Conservation (phyloP, 495 filamentous ascomycete species). For the Parachaetomium inaequale region DNA sequence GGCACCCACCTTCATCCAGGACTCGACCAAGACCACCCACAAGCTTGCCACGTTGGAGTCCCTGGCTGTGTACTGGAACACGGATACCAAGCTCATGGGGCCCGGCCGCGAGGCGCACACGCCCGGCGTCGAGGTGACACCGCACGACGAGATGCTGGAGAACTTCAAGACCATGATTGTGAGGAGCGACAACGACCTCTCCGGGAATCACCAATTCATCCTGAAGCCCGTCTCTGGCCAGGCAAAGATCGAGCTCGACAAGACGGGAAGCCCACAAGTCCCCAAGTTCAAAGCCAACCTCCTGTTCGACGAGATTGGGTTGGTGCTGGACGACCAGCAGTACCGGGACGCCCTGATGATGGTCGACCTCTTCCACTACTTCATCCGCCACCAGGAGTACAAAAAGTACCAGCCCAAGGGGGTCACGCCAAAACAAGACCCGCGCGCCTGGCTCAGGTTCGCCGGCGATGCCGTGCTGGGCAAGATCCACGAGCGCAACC, state of each 20-base stretch:
- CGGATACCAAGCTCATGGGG: slow-evolving; percentile 77
- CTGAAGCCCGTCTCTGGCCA: slow-evolving; percentile 91
- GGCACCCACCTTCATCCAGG: slow-evolving; percentile 91
- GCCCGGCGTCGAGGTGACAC: slow-evolving; percentile 41
- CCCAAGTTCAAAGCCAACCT: slow-evolving; percentile 88
- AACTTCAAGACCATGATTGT: slow-evolving; percentile 75
- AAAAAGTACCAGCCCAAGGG: slow-evolving; percentile 87
- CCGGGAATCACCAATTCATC: slow-evolving; percentile 78
- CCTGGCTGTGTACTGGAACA: slow-evolving; percentile 95
- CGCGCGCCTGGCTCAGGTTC: slow-evolving; percentile 85
- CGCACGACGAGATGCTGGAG: slow-evolving; percentile 69
- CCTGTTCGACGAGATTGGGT: slow-evolving; percentile 91
- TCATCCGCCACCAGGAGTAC: slow-evolving; percentile 95
- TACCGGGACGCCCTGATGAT: slow-evolving; percentile 97
- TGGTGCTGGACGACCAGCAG: slow-evolving; percentile 92
- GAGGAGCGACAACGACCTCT: slow-evolving; percentile 51
- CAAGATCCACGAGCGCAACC: slow-evolving; percentile 90
- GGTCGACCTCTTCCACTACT: slow-evolving; percentile 96
- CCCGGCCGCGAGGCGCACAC: slow-evolving; percentile 68
- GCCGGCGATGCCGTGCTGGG: slow-evolving; percentile 81
- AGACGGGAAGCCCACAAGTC: slow-evolving; percentile 72
- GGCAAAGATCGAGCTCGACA: slow-evolving; percentile 88
- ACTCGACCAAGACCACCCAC: slow-evolving; percentile 74
- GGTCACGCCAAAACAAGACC: slow-evolving; percentile 79
- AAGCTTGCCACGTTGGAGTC: slow-evolving; percentile 87